Evolutionary conservation across 495 filamentous ascomycete species (phyloP).

Genomic region (Penicillium tannophilum): DNA sequence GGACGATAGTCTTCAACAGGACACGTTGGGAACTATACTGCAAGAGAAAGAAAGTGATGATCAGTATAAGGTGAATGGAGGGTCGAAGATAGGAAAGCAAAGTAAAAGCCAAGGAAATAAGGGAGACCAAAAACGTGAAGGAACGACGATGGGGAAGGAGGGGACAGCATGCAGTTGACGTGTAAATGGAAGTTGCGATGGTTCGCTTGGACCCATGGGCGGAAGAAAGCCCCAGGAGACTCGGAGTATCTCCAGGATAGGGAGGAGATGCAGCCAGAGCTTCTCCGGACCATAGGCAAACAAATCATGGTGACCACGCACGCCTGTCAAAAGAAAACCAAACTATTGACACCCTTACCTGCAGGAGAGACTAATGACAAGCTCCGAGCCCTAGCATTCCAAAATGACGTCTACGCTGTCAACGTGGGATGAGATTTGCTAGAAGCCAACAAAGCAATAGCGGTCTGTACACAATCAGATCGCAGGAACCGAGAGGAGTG

Average conservation of each 20-base stretch:
- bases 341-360: slow-evolving; percentile 27
- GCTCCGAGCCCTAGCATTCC: slow-evolving; percentile 29
- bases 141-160: slow-evolving; percentile 8
- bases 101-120: slow-evolving; percentile 15
- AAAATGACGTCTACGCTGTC: slow-evolving; percentile 32
- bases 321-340: slow-evolving; percentile 5
- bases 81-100: slow-evolving; percentile 4
- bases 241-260: background rate
- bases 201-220: slow-evolving; percentile 2
- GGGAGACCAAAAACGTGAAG: slow-evolving; percentile 5
- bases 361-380: slow-evolving; percentile 28
- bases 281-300: background rate
- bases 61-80: slow-evolving; percentile 25
- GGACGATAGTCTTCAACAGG: slow-evolving; percentile 23
- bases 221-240: background rate
- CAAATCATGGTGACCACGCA: slow-evolving; percentile 8
- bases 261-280: slow-evolving; percentile 8
- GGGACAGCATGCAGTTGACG: background rate
- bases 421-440: slow-evolving; percentile 30
- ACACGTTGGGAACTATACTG: slow-evolving; percentile 33
- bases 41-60: slow-evolving; percentile 26
- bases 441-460: slow-evolving; percentile 21
- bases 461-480: slow-evolving; percentile 8
- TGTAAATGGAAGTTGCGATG: slow-evolving; percentile 10
- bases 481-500: slow-evolving; percentile 10